phyloP scores from a whole-genome alignment of 2,329 filamentous ascomycete species.

The Exophiala mesophila region DNA sequence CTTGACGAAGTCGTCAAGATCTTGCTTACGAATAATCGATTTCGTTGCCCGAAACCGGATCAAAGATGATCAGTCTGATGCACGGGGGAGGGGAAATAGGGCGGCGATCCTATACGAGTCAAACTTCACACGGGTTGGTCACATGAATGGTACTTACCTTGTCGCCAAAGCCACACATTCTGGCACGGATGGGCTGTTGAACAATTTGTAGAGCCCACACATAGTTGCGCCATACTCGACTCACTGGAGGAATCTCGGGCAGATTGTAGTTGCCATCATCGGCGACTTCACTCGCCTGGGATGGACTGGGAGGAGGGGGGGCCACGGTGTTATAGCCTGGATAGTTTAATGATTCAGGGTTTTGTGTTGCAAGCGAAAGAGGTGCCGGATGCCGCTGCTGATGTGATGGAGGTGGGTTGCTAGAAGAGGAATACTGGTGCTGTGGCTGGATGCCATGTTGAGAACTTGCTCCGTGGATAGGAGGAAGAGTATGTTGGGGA shows the following conservation, averaged over 20 bases:
- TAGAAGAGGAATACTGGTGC: conserved; percentile 12
- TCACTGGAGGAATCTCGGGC: conserved; percentile 35
- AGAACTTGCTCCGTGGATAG: background rate
- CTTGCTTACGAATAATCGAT: conserved; percentile 70
- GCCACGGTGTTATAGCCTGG: conserved; percentile 11
- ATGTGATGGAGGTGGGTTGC: background rate
- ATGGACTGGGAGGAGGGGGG: conserved; percentile 35
- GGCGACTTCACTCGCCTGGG: conserved; percentile 29
- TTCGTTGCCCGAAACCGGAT: conserved; percentile 69
- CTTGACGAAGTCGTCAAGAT: conserved; percentile 3
- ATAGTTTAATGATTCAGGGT: conserved; percentile 7
- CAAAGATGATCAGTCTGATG: conserved; percentile 74
- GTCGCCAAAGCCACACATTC: conserved; percentile 98
- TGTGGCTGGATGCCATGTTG: conserved; percentile 6
- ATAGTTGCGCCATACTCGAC: conserved; percentile 39
- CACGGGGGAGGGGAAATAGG: conserved; percentile 95
- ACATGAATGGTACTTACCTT: conserved; percentile 57
- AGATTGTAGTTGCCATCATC: conserved; percentile 18
- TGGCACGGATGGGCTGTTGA: conserved; percentile 86
- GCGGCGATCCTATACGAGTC: conserved; percentile 66
- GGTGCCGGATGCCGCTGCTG: conserved; percentile 8
- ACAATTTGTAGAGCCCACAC: conserved; percentile 66
- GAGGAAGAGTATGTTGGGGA: background rate
- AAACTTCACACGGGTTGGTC: conserved; percentile 2
- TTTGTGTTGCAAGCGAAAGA: conserved; percentile 6